These are phyloP conservation scores for Globisporangium carolinianum DNA, from an alignment of 352 stramenopile species.

Conservation along the genomic window DNA sequence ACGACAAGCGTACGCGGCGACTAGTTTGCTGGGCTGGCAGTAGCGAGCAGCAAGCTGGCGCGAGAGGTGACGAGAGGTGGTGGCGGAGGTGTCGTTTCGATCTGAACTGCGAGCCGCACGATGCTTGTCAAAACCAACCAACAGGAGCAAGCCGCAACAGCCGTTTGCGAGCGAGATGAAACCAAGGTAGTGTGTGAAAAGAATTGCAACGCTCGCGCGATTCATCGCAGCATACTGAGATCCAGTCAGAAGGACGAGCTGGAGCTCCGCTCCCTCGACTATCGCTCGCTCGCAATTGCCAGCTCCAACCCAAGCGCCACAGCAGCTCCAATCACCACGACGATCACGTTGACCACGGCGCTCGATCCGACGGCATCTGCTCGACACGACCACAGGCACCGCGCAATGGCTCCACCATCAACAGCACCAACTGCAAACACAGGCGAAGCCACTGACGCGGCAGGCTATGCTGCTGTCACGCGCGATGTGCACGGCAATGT, in stretches of 20 bases:
- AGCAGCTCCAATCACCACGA: neutral
- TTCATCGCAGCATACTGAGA: neutral
- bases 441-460: too few species aligned
- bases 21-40: neutral
- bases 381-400: too few species aligned
- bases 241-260: neutral
- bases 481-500: slow-evolving; percentile 6
- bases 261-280: neutral
- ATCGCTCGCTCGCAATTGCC: neutral
- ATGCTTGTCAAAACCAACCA: slow-evolving; percentile 12
- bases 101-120: neutral
- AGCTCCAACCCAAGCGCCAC: neutral
- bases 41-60: neutral
- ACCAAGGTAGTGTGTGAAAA: neutral
- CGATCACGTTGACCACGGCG: too few species aligned
- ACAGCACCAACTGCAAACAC: neutral
- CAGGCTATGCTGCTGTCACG: neutral
- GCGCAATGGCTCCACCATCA: neutral
- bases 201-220: neutral
- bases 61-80: neutral
- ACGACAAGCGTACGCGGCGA: neutral
- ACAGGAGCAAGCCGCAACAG: neutral
- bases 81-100: slow-evolving; percentile 10
- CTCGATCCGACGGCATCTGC: too few species aligned
- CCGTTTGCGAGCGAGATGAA: neutral